Percentiles rank a stretch among this genome's conserved stretches.
These are phyloP conservation scores for Daldinia childiae DNA, from an alignment of 495 filamentous ascomycete genomes.

Conservation along the genomic window DNA sequence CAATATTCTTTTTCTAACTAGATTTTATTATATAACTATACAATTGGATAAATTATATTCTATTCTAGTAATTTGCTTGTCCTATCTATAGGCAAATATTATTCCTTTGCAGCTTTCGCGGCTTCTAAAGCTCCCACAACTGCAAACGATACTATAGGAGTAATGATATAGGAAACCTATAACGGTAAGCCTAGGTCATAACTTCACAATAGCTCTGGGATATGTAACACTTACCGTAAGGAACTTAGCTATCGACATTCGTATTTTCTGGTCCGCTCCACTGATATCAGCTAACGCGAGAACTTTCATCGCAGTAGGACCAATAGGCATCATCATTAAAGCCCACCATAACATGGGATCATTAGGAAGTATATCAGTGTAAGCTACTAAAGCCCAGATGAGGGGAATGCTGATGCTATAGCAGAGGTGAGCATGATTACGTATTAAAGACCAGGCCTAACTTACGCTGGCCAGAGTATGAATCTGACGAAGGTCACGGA, in stretches of 20 bases:
- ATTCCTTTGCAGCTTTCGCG: slow-evolving; percentile 27
- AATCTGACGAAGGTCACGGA: slow-evolving; percentile 70
- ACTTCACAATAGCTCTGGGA: not conserved
- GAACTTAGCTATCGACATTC: slow-evolving; percentile 75
- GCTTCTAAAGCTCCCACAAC: slow-evolving; percentile 49
- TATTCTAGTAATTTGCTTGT: not conserved
- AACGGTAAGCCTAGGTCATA: slow-evolving; percentile 1
- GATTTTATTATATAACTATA: not conserved
- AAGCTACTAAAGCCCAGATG: slow-evolving; percentile 69
- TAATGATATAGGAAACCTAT: slow-evolving; percentile 45
- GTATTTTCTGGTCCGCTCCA: slow-evolving; percentile 64
- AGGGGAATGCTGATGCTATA: slow-evolving; percentile 60
- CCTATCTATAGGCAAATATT: not conserved
- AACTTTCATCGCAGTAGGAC: slow-evolving; percentile 75
- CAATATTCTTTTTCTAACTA: not conserved
- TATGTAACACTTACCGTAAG: slow-evolving; percentile 64
- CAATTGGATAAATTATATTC: not conserved
- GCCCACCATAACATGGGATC: slow-evolving; percentile 82
- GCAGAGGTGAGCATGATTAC: slow-evolving; percentile 12
- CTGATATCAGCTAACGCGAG: slow-evolving; percentile 73
- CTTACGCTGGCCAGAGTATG: slow-evolving; percentile 70
- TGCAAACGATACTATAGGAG: slow-evolving; percentile 48
- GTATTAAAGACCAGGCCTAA: slow-evolving; percentile 12
- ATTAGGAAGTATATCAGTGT: slow-evolving; percentile 62
- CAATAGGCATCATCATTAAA: slow-evolving; percentile 81